Conservation (phyloP, 768 basidiomycete species). For the Auriscalpium vulgare region DNA sequence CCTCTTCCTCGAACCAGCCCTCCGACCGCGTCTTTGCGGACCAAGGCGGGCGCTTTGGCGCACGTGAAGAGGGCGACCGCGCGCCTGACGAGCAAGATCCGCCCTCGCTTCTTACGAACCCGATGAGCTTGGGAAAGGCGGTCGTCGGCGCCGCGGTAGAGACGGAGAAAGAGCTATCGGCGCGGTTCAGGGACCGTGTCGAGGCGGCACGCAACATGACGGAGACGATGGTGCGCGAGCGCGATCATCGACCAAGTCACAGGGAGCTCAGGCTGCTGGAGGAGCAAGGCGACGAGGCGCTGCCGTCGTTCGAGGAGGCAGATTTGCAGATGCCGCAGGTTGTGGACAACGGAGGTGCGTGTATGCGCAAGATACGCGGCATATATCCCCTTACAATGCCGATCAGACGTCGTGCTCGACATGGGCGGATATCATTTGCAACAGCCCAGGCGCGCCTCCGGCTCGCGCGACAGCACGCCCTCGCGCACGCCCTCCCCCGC, state of each 20-base stretch:
- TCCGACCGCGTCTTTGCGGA: not conserved
- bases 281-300: constrained; percentile 38
- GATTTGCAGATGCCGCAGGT: constrained; percentile 46
- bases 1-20: not conserved
- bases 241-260: constrained; percentile 7
- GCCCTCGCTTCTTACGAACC: constrained; percentile 15
- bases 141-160: constrained; percentile 19
- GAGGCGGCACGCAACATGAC: constrained; percentile 8
- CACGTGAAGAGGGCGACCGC: too few species aligned
- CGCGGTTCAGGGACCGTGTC: constrained; percentile 19
- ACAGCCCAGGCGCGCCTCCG: not conserved
- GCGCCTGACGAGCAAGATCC: not conserved
- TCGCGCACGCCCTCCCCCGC: constrained; percentile 3
- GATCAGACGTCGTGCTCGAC: constrained; percentile 69
- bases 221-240: constrained; percentile 12
- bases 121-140: constrained; percentile 22
- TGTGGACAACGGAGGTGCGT: constrained; percentile 4
- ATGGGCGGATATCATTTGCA: constrained; percentile 71
- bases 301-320: constrained; percentile 34
- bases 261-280: constrained; percentile 4
- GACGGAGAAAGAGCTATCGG: constrained; percentile 18
- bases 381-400: not conserved
- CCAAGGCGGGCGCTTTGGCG: too few species aligned
- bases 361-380: not conserved
- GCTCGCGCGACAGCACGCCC: not conserved